These are phyloP conservation scores for Coemansia sp. DNA, from an alignment of 192 early-diverging fungal species.

Conservation along the genomic window DNA sequence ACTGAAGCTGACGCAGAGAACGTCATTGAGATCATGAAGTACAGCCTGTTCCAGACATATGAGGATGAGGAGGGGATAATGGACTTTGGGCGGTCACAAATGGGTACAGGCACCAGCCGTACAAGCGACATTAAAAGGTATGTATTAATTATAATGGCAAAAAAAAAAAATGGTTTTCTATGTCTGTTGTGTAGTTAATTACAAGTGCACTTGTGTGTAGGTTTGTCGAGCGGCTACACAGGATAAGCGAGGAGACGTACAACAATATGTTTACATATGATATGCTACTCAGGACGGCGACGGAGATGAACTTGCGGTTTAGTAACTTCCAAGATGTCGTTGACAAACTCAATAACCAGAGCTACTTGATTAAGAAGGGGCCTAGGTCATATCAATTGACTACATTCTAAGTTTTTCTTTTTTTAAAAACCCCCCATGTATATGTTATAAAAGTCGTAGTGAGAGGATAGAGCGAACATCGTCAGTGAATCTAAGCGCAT, in stretches of 20 bases:
- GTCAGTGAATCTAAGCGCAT: conserved; percentile 60
- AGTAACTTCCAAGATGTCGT: conserved; percentile 68
- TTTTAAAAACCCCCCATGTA: too few relatives aligned
- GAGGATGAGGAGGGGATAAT: conserved; percentile 61
- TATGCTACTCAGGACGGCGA: conserved; percentile 62
- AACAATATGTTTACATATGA: conserved; percentile 72
- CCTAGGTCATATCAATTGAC: conserved; percentile 64
- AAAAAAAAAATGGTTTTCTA: not conserved
- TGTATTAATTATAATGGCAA: conserved; percentile 3
- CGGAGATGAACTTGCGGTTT: conserved; percentile 59
- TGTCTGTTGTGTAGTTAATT: not conserved
- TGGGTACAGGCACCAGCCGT: conserved; percentile 61
- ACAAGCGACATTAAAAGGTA: conserved; percentile 63
- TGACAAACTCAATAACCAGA: conserved; percentile 74
- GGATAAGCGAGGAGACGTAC: conserved; percentile 60
- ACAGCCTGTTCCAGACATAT: conserved; percentile 63
- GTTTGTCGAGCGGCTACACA: conserved; percentile 63
- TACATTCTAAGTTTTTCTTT: conserved; percentile 29
- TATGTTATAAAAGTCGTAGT: conserved; percentile 40
- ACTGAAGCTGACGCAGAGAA: conserved; percentile 74
- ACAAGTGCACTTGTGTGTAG: conserved; percentile 17
- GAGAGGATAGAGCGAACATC: conserved; percentile 66
- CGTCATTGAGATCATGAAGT: conserved; percentile 78
- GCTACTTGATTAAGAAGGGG: conserved; percentile 73
- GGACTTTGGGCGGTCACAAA: conserved; percentile 65